A percentile compares a stretch with the other conserved stretches of the same genome.
Evolutionary conservation across 2,329 filamentous ascomycete species (phyloP).

Genomic region (Pseudogymnoascus sp.): DNA sequence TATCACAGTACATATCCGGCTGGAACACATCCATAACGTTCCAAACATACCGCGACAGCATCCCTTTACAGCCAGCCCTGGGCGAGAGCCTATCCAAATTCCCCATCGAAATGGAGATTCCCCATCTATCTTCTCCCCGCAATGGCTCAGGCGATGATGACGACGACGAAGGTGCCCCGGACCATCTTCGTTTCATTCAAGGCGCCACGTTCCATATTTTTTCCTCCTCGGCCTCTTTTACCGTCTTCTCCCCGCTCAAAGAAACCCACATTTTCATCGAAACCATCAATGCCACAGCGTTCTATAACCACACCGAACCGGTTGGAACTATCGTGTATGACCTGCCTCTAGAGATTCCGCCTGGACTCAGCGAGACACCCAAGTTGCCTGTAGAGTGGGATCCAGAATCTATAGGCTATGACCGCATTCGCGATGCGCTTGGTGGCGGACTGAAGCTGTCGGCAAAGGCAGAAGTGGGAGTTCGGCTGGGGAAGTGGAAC

Average conservation of each 20-base stretch:
- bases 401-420: slow-evolving; percentile 69
- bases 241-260: slow-evolving; percentile 67
- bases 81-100: slow-evolving; percentile 66
- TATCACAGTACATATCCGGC: slow-evolving; percentile 83
- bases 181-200: slow-evolving; percentile 57
- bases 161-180: slow-evolving; percentile 38
- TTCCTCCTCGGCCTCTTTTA: slow-evolving; percentile 79
- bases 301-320: slow-evolving; percentile 70
- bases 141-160: slow-evolving; percentile 30
- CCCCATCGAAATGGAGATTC: slow-evolving; percentile 62
- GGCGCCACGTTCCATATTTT: slow-evolving; percentile 81
- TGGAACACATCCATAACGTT: slow-evolving; percentile 75
- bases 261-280: slow-evolving; percentile 70
- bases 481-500: slow-evolving; percentile 67
- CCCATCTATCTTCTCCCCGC: slow-evolving; percentile 53
- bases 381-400: slow-evolving; percentile 76
- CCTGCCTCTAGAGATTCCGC: slow-evolving; percentile 65
- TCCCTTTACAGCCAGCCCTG: slow-evolving; percentile 65
- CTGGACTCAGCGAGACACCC: slow-evolving; percentile 65
- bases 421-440: slow-evolving; percentile 68
- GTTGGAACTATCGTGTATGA: slow-evolving; percentile 72
- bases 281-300: slow-evolving; percentile 73
- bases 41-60: slow-evolving; percentile 59
- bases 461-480: slow-evolving; percentile 65
- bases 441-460: slow-evolving; percentile 74